Percentiles rank a stretch among this genome's conserved stretches.
Evolutionary conservation across 2,329 filamentous ascomycete genomes (phyloP).

Genomic region (Diaporthe capsici): DNA sequence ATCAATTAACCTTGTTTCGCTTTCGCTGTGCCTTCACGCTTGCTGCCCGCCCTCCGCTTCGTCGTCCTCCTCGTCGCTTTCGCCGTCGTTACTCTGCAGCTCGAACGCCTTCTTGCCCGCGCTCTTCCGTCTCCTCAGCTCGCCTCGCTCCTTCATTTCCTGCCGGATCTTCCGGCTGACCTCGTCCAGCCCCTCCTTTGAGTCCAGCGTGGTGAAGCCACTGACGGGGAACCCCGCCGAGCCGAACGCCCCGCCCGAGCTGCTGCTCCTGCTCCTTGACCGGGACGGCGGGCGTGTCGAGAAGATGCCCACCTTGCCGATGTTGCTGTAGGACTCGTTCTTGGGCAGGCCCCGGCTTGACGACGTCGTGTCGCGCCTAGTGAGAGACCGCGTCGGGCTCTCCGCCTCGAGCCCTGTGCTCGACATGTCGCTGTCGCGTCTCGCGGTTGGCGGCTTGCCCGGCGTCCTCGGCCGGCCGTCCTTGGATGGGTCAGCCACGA

Average conservation of each 20-base stretch:
- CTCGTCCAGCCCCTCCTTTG: constrained; percentile 81
- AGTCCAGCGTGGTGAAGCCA: constrained; percentile 77
- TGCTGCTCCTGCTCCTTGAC: constrained; percentile 79
- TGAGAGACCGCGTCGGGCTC: constrained; percentile 50
- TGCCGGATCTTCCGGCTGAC: constrained; percentile 87
- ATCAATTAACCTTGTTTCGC: not conserved
- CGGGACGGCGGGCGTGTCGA: constrained; percentile 88
- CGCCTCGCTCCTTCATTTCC: constrained; percentile 85
- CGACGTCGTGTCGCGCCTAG: constrained; percentile 65
- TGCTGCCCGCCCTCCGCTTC: constrained; percentile 61
- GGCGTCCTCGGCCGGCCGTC: constrained; percentile 47
- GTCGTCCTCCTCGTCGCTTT: constrained; percentile 60
- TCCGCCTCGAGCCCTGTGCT: constrained; percentile 54
- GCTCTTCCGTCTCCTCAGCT: constrained; percentile 70
- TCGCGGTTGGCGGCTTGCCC: constrained; percentile 47
- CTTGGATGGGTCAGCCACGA: constrained; percentile 71
- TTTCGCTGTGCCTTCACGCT: constrained; percentile 44
- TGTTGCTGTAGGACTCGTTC: constrained; percentile 95
- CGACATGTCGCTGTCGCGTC: constrained; percentile 66
- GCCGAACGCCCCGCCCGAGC: constrained; percentile 73
- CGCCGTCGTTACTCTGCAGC: constrained; percentile 53
- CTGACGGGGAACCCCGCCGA: constrained; percentile 75
- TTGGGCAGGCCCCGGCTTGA: constrained; percentile 75
- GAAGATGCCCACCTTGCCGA: constrained; percentile 90
- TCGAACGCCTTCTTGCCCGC: constrained; percentile 54